These are phyloP conservation scores for Blepharisma stoltei DNA, from an alignment of 73 alveolate species.

Conservation along the genomic window DNA sequence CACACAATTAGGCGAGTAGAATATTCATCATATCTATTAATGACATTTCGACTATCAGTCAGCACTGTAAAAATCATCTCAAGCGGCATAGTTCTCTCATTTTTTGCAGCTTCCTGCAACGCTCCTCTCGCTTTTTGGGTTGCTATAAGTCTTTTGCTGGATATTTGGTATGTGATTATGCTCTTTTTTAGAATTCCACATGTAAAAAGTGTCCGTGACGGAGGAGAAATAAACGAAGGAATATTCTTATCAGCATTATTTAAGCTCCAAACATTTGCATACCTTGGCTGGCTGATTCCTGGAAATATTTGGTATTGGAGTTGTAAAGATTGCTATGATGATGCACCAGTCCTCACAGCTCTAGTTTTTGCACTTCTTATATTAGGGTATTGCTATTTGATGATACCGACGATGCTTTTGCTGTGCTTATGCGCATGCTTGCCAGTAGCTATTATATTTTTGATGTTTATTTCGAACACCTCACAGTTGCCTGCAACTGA, in stretches of 20 bases:
- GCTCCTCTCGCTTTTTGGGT: neutral
- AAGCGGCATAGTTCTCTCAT: neutral
- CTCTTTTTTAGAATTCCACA: neutral
- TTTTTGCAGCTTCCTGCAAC: neutral
- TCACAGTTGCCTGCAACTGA: conserved; percentile 17
- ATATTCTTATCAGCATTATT: neutral
- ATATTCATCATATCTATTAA: neutral
- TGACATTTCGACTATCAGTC: neutral
- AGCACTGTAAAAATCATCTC: neutral
- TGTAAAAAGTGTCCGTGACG: neutral
- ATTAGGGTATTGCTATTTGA: neutral
- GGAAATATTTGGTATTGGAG: conserved; percentile 18
- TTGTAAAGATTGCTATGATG: neutral
- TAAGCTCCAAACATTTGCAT: neutral
- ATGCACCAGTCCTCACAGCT: neutral
- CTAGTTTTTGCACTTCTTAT: neutral
- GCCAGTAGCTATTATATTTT: conserved; percentile 7
- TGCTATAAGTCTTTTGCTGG: neutral
- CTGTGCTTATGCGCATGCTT: neutral
- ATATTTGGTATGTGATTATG: neutral
- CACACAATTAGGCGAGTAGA: neutral
- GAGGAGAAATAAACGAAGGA: neutral
- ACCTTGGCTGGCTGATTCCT: neutral
- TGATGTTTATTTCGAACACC: neutral
- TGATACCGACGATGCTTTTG: neutral